Evolutionary conservation across 75 land plant genomes (phyloP).

Genomic region (Selaginella tamariscina): DNA sequence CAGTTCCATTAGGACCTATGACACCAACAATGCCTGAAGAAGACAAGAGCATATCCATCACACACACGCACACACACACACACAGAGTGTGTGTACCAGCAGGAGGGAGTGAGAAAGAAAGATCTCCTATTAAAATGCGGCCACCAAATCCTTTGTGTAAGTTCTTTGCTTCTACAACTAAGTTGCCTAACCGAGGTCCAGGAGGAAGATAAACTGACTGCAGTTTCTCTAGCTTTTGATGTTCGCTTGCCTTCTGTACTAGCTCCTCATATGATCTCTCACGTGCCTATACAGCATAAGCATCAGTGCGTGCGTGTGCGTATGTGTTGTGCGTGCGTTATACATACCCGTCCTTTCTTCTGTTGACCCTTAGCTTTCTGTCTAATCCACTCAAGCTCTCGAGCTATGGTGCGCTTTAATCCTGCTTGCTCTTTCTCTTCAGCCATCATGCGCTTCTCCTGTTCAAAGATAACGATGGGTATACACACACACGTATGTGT

Average conservation of each 20-base stretch:
- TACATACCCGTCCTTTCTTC: constrained; percentile 28
- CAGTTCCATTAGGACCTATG: constrained; percentile 26
- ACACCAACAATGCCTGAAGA: constrained; percentile 28
- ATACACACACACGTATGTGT: background rate
- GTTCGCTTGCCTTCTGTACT: constrained; percentile 21
- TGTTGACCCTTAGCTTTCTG: constrained; percentile 29
- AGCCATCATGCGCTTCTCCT: constrained; percentile 26
- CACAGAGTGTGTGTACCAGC: constrained; percentile 13
- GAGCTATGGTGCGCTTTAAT: constrained; percentile 22
- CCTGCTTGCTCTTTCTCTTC: constrained; percentile 24
- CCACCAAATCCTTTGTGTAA: constrained; percentile 19
- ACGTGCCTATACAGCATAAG: constrained; percentile 17
- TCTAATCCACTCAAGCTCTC: constrained; percentile 28
- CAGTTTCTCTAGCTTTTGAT: constrained; percentile 22
- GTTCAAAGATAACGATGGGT: background rate
- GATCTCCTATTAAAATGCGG: constrained; percentile 16
- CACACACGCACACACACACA: background rate
- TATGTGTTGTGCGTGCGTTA: background rate
- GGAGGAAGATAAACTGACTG: constrained; percentile 25
- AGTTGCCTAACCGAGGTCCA: constrained; percentile 26
- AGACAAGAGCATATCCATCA: background rate
- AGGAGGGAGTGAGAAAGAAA: constrained; percentile 27
- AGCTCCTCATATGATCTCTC: constrained; percentile 30
- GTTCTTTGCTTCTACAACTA: constrained; percentile 27
- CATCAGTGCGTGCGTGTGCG: too few relatives aligned